phyloP scores from a whole-genome alignment of 1,139 yeast genomes.

The Blastobotrys buckinghamii region DNA sequence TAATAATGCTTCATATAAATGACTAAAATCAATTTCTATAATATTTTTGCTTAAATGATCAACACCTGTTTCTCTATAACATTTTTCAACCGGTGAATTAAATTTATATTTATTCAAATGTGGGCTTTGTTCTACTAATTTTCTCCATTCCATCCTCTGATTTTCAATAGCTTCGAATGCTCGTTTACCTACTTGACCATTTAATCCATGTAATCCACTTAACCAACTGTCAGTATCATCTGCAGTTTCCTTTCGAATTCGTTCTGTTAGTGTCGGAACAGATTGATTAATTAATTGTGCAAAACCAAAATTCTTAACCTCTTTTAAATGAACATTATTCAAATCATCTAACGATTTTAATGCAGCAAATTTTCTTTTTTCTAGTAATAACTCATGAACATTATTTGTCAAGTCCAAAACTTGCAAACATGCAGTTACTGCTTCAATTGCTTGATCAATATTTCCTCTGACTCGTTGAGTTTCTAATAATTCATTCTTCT shows the following conservation, averaged over 20 bases:
- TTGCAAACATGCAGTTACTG: constrained; percentile 55
- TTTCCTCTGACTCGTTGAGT: constrained; percentile 28
- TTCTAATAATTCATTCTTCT: constrained; percentile 31
- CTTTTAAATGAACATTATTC: constrained; percentile 56
- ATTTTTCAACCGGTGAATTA: constrained; percentile 79
- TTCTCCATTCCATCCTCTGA: constrained; percentile 56
- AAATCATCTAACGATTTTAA: constrained; percentile 76
- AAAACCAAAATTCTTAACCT: constrained; percentile 70
- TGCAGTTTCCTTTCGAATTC: constrained; percentile 75
- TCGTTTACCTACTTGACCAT: constrained; percentile 53
- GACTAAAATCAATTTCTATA: constrained; percentile 49
- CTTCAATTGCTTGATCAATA: constrained; percentile 33
- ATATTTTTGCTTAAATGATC: constrained; percentile 20
- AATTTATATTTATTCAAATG: constrained; percentile 58
- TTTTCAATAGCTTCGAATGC: constrained; percentile 50
- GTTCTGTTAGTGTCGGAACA: constrained; percentile 67
- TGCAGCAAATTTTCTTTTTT: constrained; percentile 77
- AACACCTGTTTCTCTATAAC: constrained; percentile 55
- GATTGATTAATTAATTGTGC: constrained; percentile 55
- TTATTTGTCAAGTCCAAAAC: constrained; percentile 83
- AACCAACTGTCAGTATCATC: constrained; percentile 69
- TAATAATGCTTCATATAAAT: constrained; percentile 74
- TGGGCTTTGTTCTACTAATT: constrained; percentile 36
- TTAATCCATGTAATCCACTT: constrained; percentile 55
- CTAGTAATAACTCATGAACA: constrained; percentile 73